A percentile compares a stretch with the other conserved stretches of the same genome.
phyloP scores from a whole-genome alignment of 208 protist genomes.

The Wallacemonas collosoma region DNA sequence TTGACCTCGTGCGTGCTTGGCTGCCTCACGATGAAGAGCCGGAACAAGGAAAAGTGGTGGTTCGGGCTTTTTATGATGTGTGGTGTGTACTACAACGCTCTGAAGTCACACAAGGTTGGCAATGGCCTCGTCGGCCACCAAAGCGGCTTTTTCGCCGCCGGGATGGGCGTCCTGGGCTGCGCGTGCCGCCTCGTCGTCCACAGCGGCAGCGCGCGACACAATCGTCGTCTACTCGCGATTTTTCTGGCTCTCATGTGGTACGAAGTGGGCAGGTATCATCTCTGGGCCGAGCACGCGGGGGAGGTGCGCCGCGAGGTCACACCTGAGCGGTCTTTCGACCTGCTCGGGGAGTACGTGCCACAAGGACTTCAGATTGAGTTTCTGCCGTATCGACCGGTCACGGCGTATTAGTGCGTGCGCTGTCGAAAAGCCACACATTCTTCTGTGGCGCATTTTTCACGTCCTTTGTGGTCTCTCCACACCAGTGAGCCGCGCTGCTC shows the following conservation, averaged over 20 bases:
- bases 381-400: slow-evolving; percentile 43
- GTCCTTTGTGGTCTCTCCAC: too few species aligned
- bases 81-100: slow-evolving; percentile 73
- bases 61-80: slow-evolving; percentile 79
- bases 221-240: slow-evolving; percentile 38
- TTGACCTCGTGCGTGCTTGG: slow-evolving; percentile 48
- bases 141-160: slow-evolving; percentile 80
- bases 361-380: slow-evolving; percentile 52
- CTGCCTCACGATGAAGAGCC: slow-evolving; percentile 79
- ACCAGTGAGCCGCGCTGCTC: too few species aligned
- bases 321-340: slow-evolving; percentile 63
- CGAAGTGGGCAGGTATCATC: slow-evolving; percentile 79
- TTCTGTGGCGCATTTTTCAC: too few species aligned
- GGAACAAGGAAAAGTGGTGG: slow-evolving; percentile 86
- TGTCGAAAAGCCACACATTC: neutral
- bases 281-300: slow-evolving; percentile 73
- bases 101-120: slow-evolving; percentile 87
- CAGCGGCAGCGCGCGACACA: slow-evolving; percentile 36
- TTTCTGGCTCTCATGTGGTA: slow-evolving; percentile 81
- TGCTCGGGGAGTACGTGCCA: slow-evolving; percentile 79
- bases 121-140: slow-evolving; percentile 87
- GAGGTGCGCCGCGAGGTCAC: slow-evolving; percentile 66
- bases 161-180: slow-evolving; percentile 73
- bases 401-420: slow-evolving; percentile 4
- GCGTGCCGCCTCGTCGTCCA: slow-evolving; percentile 48